Conservation (phyloP, 2,329 filamentous ascomycete genomes). For the Colletotrichum shisoi region DNA sequence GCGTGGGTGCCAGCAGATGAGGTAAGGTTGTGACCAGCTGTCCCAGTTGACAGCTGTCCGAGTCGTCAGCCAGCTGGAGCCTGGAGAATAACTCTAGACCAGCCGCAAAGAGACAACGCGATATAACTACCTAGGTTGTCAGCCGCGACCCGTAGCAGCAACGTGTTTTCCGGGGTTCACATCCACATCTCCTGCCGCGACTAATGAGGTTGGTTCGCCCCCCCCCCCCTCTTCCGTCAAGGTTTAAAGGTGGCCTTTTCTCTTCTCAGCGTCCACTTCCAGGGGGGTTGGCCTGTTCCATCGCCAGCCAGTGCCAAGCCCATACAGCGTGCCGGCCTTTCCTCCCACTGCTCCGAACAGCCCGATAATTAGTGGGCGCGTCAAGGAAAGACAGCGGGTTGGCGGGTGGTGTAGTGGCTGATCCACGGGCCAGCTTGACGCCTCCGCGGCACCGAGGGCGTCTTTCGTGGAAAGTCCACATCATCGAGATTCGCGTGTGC, state of each 20-base stretch:
- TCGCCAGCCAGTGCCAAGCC: constrained; percentile 27
- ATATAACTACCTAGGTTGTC: background rate
- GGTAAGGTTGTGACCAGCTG: constrained; percentile 2
- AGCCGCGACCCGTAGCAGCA: background rate
- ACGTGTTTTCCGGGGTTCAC: background rate
- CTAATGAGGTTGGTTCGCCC: background rate
- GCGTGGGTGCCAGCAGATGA: constrained; percentile 4
- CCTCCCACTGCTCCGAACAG: constrained; percentile 1
- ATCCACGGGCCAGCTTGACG: constrained; percentile 4
- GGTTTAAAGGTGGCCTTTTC: constrained; percentile 36
- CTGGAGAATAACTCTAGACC: background rate
- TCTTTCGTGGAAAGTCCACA: constrained; percentile 29
- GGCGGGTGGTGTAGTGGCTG: background rate
- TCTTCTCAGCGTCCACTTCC: constrained; percentile 21
- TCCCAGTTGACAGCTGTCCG: background rate
- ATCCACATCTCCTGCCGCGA: constrained; percentile 1
- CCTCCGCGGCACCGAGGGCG: constrained; percentile 14
- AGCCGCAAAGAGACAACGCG: too few species aligned
- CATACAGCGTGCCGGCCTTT: constrained; percentile 22
- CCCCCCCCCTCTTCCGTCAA: background rate
- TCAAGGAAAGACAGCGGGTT: constrained; percentile 8
- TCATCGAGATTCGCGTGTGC: constrained; percentile 32
- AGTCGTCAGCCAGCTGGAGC: background rate
- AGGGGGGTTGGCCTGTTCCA: background rate
- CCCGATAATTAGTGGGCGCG: constrained; percentile 14